Base-by-base conservation (phyloP, 768 basidiomycete genomes). In the Pulveroboletus sp. region DNA sequence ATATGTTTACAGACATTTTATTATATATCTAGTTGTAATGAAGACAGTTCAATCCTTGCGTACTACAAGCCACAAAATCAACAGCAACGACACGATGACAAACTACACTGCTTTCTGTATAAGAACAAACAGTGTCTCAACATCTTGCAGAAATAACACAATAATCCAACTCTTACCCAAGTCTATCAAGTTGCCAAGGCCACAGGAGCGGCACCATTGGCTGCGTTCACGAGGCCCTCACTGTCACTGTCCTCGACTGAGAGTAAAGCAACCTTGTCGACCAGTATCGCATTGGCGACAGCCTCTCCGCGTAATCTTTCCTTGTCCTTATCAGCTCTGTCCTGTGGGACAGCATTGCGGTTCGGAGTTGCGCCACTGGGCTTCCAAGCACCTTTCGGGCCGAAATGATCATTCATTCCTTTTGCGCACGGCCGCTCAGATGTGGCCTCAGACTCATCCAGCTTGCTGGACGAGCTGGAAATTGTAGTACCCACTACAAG, bases 351-450 rank as follows among this genome's bases (percentile, higher is more conserved):
- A n/a, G 58, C 51, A 42, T 48, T 58, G 21, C 55, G 54, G 44
- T 26, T 63, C 14, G 31, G 53, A 26, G 31, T 44, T 28, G 28
- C 27, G 14, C 54, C 50, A 27, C 55, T 42, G 6, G 52, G 18
- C 43, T 52, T 69, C 68, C 66, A 64, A 1, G 26, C 32, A 10
- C 63, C 59, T 49, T 69, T 73, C 17, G 69, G 65, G 31, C 73
- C 72, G 47, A 66, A 66, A 36, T 69, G 61, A 53, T 75, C 76
- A 24, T 60, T 57, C 39, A 54, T 53, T 24, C 75, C 75, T 66
- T 75, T 82, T 14, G 72, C 73, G 5, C 71, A 72, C 2, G 75
- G 73, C 37, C 80, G 69, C 55, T 82, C 78, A 50, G 69, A 78
- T 11, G 61, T 65, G 17, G 63, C 64, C 39, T 82, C 81, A 18